A percentile compares a stretch with the other conserved stretches of the same genome.
These are phyloP conservation scores for Talaromyces proteolyticus DNA, from an alignment of 495 filamentous ascomycete species.

Conservation along the genomic window DNA sequence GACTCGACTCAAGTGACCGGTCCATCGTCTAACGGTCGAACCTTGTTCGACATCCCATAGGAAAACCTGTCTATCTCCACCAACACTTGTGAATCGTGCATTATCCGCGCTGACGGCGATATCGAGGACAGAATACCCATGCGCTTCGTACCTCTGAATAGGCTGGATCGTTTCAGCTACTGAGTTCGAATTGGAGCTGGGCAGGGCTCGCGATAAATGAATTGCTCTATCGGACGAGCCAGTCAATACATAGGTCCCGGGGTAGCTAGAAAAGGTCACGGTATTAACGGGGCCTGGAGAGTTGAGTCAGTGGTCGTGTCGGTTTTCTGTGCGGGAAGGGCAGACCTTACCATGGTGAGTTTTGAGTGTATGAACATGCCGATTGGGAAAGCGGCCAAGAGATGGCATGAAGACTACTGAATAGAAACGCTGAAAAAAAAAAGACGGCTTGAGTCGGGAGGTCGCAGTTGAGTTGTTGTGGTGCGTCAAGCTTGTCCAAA, in stretches of 20 bases:
- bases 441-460: too few relatives aligned
- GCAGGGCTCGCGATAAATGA: conserved; percentile 68
- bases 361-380: conserved; percentile 36
- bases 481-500: background rate
- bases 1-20: conserved; percentile 64
- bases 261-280: conserved; percentile 33
- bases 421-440: too few relatives aligned
- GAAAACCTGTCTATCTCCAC: conserved; percentile 85
- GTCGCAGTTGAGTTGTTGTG: too few relatives aligned
- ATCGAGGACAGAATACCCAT: conserved; percentile 86
- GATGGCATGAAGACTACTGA: conserved; percentile 29
- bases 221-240: conserved; percentile 81
- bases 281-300: conserved; percentile 32
- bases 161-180: conserved; percentile 41
- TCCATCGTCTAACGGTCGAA: conserved; percentile 66
- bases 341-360: conserved; percentile 43
- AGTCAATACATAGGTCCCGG: conserved; percentile 59
- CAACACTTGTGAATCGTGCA: conserved; percentile 70
- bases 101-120: conserved; percentile 72
- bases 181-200: conserved; percentile 27
- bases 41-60: conserved; percentile 88
- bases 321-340: too few relatives aligned
- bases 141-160: conserved; percentile 81
- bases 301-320: too few relatives aligned
- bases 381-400: conserved; percentile 23